phyloP scores from a whole-genome alignment of 805 yeast species.

The Cyberlindnera xylosilytica region DNA sequence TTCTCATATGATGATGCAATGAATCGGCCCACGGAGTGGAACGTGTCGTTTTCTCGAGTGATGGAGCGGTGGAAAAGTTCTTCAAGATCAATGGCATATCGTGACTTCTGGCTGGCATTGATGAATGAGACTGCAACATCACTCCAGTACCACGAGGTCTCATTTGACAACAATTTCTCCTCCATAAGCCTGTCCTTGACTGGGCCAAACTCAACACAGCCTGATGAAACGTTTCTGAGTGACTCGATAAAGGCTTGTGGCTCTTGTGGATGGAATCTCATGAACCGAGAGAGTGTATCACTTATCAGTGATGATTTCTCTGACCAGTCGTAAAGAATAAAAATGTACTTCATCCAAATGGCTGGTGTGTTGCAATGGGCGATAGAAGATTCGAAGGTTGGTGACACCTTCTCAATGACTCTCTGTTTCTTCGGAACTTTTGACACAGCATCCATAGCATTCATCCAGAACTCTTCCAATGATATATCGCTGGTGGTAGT shows the following conservation, averaged over 20 bases:
- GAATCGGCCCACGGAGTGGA: slow-evolving; percentile 43
- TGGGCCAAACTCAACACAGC: not conserved
- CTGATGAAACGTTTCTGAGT: slow-evolving; percentile 6
- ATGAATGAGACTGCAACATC: slow-evolving; percentile 29
- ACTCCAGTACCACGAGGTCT: slow-evolving; percentile 34
- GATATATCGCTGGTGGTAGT: slow-evolving; percentile 18
- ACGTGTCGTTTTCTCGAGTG: slow-evolving; percentile 27
- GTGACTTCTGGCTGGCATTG: slow-evolving; percentile 12
- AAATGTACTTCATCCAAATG: slow-evolving; percentile 15
- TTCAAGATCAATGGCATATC: not conserved
- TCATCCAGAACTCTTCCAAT: slow-evolving; percentile 9
- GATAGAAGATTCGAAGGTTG: slow-evolving; percentile 19
- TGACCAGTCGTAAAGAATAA: slow-evolving; percentile 11
- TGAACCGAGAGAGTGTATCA: slow-evolving; percentile 2
- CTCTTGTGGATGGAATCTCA: slow-evolving; percentile 11
- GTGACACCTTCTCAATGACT: not conserved
- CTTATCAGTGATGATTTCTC: not conserved
- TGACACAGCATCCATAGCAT: slow-evolving; percentile 1
- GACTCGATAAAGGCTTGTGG: slow-evolving; percentile 15
- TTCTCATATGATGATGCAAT: slow-evolving; percentile 34
- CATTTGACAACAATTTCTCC: not conserved
- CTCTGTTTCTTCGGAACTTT: slow-evolving; percentile 14
- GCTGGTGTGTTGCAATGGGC: slow-evolving; percentile 2
- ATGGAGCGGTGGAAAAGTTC: slow-evolving; percentile 8
- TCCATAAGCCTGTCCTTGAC: not conserved